These are phyloP conservation scores for Trichoderma sp. DNA, from an alignment of 2,329 filamentous ascomycete genomes.

Conservation along the genomic window DNA sequence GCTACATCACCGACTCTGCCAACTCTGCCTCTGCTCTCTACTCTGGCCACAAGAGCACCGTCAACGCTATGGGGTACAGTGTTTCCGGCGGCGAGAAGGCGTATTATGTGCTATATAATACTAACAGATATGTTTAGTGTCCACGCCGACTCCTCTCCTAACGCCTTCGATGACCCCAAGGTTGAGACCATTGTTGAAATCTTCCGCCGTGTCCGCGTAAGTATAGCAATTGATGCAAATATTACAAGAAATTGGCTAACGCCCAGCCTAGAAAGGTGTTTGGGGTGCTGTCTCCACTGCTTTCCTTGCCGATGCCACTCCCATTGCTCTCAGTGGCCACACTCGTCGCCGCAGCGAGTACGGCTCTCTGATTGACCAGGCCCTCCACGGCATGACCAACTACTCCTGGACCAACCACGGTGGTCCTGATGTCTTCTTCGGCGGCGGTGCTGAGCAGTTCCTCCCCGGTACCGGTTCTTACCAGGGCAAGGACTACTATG, in stretches of 20 bases:
- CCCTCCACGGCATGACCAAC: conserved; percentile 72
- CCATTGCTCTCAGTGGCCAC: conserved; percentile 71
- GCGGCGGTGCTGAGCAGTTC: conserved; percentile 81
- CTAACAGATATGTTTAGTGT: conserved; percentile 42
- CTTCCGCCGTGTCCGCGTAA: conserved; percentile 65
- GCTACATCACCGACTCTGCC: conserved; percentile 82
- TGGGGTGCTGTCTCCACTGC: conserved; percentile 76
- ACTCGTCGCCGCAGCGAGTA: conserved; percentile 68
- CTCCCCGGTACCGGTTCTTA: conserved; percentile 62
- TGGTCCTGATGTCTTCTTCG: conserved; percentile 79
- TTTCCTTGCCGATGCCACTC: conserved; percentile 77
- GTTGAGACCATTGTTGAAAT: conserved; percentile 80
- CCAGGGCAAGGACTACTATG: conserved; percentile 74
- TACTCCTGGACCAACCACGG: conserved; percentile 75
- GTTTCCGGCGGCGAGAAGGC: too few species aligned
- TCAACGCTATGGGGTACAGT: conserved; percentile 69
- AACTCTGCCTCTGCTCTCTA: conserved; percentile 82
- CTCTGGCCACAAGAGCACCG: conserved; percentile 77
- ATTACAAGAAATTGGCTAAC: conserved; percentile 17
- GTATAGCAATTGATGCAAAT: conserved; percentile 29
- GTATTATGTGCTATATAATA: not conserved
- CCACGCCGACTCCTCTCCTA: conserved; percentile 72
- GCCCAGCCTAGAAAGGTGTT: conserved; percentile 42
- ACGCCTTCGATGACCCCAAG: conserved; percentile 79
- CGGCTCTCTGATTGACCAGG: conserved; percentile 70